Conservation (phyloP, 345 rosid species). For the Aquilaria yunnanensis region DNA sequence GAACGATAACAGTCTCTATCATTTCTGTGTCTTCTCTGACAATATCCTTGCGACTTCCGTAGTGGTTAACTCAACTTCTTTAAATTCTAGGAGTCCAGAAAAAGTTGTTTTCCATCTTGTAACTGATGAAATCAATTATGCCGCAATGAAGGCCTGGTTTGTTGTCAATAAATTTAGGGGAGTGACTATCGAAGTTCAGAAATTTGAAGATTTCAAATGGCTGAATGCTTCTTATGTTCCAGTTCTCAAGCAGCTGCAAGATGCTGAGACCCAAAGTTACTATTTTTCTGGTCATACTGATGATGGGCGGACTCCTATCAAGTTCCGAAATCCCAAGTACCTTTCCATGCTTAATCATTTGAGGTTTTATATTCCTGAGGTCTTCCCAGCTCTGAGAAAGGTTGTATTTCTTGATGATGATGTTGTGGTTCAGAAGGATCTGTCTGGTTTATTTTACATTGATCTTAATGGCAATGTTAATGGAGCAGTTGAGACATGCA, state of each 20-base stretch:
- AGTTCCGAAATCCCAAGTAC: conserved; percentile 89
- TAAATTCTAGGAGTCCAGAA: conserved; percentile 54
- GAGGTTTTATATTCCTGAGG: conserved; percentile 87
- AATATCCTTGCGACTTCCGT: conserved; percentile 90
- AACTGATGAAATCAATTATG: conserved; percentile 76
- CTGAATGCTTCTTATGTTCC: conserved; percentile 91
- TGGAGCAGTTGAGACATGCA: conserved; percentile 99
- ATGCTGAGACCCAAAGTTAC: conserved; percentile 83
- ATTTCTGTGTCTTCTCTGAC: conserved; percentile 86
- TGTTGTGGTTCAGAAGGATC: conserved; percentile 73
- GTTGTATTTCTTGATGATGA: conserved; percentile 89
- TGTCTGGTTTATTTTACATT: conserved; percentile 56
- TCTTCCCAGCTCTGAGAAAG: conserved; percentile 74
- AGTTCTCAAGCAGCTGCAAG: conserved; percentile 91
- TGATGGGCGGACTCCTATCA: conserved; percentile 69
- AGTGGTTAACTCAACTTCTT: conserved; percentile 81
- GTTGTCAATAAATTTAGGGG: conserved; percentile 56
- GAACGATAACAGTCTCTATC: conserved; percentile 51
- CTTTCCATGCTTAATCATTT: conserved; percentile 91
- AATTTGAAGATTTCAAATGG: conserved; percentile 88
- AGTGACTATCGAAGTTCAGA: conserved; percentile 79
- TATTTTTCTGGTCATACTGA: conserved; percentile 79
- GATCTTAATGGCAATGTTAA: conserved; percentile 76
- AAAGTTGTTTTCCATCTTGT: conserved; percentile 79
- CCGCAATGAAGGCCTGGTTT: conserved; percentile 91